Base-by-base conservation (phyloP, 1,139 yeast genomes). In the Hemisphaericaspora lyxosophila region DNA sequence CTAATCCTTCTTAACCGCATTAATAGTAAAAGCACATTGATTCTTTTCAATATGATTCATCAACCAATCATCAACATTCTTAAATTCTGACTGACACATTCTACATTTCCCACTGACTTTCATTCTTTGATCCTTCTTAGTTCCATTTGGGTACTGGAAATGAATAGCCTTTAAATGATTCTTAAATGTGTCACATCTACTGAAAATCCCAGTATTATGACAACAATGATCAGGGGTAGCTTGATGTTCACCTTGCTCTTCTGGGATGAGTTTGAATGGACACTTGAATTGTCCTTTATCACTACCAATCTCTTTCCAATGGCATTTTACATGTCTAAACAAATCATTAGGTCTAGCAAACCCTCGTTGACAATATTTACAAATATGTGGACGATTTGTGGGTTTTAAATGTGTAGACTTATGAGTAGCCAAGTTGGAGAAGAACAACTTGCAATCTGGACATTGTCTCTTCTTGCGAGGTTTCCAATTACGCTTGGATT, bases 131-230 rank as follows among this genome's bases (percentile, higher is more conserved):
- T 78, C 82, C 62, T 88, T 88, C 54, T 82, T 80, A 6, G 96
- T 88, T 4, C 95, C 96, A 32, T 75, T 75, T 3, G 97, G 97
- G 60, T 89, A 89, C 52, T 80, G 85, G 59, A 89, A 89, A 59
- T 89, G 97, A 47, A 89, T 74, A 4, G 96, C 95, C 58, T 85
- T 86, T 45, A 89, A 69, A 61, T 89, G 97, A 60, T 88, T 89
- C 56, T 89, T 89, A 64, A 80, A 89, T 5, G 97, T 89, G 59
- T 89, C 97, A 57, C 96, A 85, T 34, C 97, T 73, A 14, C 89
- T 79, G 53, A 89, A 89, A 27, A 85, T 81, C 5, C 96, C 96
- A 4, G 87, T 80, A 43, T 78, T 77, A 57, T 89, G 96, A 55
- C 96, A 87, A 48, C 75, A 70, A 48, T 67, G 67, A 47, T 68